Evolutionary conservation across 2,329 filamentous ascomycete genomes (phyloP), one percentile per base, ranked within the genome.

Genomic region (Penicillium italicum): DNA sequence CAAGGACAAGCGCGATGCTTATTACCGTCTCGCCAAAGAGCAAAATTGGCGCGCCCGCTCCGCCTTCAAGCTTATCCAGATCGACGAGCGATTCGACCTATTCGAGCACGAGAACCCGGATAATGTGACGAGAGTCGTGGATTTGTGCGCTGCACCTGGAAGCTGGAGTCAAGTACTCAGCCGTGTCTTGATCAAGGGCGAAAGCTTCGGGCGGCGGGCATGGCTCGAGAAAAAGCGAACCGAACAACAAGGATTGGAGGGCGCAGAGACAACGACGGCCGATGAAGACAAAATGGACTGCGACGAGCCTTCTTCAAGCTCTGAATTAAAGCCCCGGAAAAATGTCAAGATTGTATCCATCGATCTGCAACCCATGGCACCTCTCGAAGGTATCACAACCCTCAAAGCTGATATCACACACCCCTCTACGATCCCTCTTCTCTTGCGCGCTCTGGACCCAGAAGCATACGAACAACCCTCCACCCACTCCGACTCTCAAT

Each of bases 111-210:
- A 75, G 56, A 74, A 77, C 50, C 76, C 76, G 8, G 73, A 89
- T 64, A 85, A 87, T 66, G 93, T 97, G 45, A 93, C 90, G 2
- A 84, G 94, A 34, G 94, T 99, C 1, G 93, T 99, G 16, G 94
- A 99, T 72, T 82, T 99, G 20, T 99, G 94, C 70, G 94, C 94
- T 31, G 94, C 94, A 0, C 94, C 94, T 0, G 94, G 94, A 28
- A 96, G 91, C 68, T 99, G 94, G 94, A 96, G 91, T 45, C 94
- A 99, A 74, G 94, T 99, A 0, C 82, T 99, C 14, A 97, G 93
- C 12, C 85, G 94, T 20, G 89, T 97, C 0, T 78, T 99, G 55
- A 96, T 97, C 73, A 92, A 94, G 74, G 91, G 91, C 48, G 92
- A 97, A 76, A 90, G 87, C 62, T 95, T 97, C 63, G 92, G 92